phyloP scores from a whole-genome alignment of 176 grass and related monocot species.

The Luzula sylvatica region DNA sequence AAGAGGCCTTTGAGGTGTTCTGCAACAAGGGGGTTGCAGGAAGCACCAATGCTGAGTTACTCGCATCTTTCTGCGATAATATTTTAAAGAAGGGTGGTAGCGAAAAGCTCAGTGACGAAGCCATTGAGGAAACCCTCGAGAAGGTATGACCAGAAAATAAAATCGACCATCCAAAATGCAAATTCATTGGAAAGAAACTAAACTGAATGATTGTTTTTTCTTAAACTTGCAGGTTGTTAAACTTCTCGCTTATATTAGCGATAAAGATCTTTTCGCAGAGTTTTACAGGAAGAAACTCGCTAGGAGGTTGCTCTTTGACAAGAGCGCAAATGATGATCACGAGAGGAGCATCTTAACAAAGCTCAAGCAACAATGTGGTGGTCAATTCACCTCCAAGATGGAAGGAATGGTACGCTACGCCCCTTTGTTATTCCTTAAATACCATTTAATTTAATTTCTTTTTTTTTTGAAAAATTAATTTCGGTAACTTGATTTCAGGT shows the following conservation, averaged over 20 bases:
- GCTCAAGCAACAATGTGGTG: slow-evolving; percentile 95
- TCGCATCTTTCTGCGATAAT: slow-evolving; percentile 92
- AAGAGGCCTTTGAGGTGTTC: slow-evolving; percentile 97
- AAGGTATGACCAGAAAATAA: too few relatives aligned
- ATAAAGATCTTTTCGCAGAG: slow-evolving; percentile 94
- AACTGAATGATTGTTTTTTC: not conserved
- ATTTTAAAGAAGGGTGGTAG: slow-evolving; percentile 97
- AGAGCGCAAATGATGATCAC: slow-evolving; percentile 98
- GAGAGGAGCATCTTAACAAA: slow-evolving; percentile 98
- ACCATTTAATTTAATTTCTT: not conserved
- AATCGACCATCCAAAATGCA: not conserved
- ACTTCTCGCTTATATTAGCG: slow-evolving; percentile 81
- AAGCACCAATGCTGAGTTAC: slow-evolving; percentile 83
- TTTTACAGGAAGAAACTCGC: slow-evolving; percentile 99
- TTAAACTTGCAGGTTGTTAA: slow-evolving; percentile 62
- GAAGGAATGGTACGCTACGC: slow-evolving; percentile 60
- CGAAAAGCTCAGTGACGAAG: slow-evolving; percentile 98
- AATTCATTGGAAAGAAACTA: not conserved
- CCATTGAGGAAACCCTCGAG: slow-evolving; percentile 96
- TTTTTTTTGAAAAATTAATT: not conserved
- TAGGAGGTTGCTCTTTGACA: slow-evolving; percentile 91
- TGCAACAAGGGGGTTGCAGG: slow-evolving; percentile 92
- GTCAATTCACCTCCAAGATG: slow-evolving; percentile 98
- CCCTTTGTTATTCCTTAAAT: not conserved
- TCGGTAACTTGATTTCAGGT: slow-evolving; percentile 19